phyloP scores from a whole-genome alignment of 176 grass and related monocot species.

The Panicum miliaceum region DNA sequence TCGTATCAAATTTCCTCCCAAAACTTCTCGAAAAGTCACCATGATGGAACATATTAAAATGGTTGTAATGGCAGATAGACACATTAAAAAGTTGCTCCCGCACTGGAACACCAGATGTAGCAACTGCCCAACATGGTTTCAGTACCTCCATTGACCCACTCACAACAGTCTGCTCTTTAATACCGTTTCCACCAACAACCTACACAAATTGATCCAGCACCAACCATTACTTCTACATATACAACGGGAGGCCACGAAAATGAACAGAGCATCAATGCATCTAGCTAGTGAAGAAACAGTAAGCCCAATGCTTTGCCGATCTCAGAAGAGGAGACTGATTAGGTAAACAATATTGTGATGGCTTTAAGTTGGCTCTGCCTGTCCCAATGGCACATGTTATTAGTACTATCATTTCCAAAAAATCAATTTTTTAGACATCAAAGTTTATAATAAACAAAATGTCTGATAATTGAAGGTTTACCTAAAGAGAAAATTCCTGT shows the following conservation, averaged over 20 bases:
- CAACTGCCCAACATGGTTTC: slow-evolving; percentile 97
- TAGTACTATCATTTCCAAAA: slow-evolving; percentile 8
- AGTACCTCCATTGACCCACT: slow-evolving; percentile 90
- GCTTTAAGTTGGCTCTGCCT: neutral
- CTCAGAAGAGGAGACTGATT: neutral
- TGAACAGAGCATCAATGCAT: neutral
- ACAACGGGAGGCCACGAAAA: neutral
- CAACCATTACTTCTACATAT: slow-evolving; percentile 1
- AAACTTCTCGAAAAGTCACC: slow-evolving; percentile 92
- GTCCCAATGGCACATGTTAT: neutral
- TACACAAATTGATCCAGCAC: slow-evolving; percentile 34
- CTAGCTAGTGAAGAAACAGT: slow-evolving; percentile 4
- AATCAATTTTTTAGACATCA: slow-evolving; percentile 15
- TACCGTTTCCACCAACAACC: slow-evolving; percentile 86
- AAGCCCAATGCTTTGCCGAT: neutral
- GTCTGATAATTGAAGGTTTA: neutral
- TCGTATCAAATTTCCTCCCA: slow-evolving; percentile 70
- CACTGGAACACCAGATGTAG: slow-evolving; percentile 91
- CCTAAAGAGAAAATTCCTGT: neutral
- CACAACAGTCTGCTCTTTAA: slow-evolving; percentile 78
- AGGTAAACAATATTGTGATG: neutral
- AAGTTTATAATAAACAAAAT: neutral
- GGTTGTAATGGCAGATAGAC: slow-evolving; percentile 89
- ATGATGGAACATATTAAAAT: slow-evolving; percentile 84
- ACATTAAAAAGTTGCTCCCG: slow-evolving; percentile 94